Percentiles rank a stretch among this genome's conserved stretches.
Evolutionary conservation across 1,139 yeast species (phyloP).

Genomic region (Geotrichum reessii): DNA sequence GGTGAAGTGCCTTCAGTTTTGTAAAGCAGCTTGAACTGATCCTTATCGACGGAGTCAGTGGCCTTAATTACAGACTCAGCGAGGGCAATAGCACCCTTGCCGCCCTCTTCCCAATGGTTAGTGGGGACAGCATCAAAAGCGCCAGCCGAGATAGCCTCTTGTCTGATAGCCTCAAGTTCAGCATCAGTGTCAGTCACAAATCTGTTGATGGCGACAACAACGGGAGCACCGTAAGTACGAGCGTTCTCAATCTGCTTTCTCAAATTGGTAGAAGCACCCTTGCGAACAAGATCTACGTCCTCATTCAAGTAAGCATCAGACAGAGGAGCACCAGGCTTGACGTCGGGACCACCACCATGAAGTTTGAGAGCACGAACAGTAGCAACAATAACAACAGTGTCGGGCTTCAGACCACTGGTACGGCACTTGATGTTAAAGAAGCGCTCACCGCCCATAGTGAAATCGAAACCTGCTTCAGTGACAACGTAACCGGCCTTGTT

Average conservation of each 20-base stretch:
- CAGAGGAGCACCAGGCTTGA: conserved; percentile 88
- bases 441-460: conserved; percentile 99
- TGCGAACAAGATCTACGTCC: conserved; percentile 72
- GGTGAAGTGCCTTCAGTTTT: conserved; percentile 62
- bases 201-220: conserved; percentile 91
- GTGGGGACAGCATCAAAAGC: conserved; percentile 91
- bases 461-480: conserved; percentile 97
- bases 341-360: conserved; percentile 98
- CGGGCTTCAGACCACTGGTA: conserved; percentile 83
- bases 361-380: conserved; percentile 95
- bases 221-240: conserved; percentile 80
- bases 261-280: conserved; percentile 76
- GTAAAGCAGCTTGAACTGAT: conserved; percentile 67
- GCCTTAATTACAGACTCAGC: conserved; percentile 83
- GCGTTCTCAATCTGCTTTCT: conserved; percentile 91
- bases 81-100: conserved; percentile 82
- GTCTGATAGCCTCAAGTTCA: conserved; percentile 79
- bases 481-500: conserved; percentile 83
- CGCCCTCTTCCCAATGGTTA: conserved; percentile 98
- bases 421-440: conserved; percentile 95
- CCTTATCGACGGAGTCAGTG: conserved; percentile 41
- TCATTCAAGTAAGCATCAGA: conserved; percentile 82
- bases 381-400: conserved; percentile 91
- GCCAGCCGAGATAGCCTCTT: conserved; percentile 84
- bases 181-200: conserved; percentile 80